phyloP scores from a whole-genome alignment of 345 rosid genomes.

The Erysimum cheiranthoides region DNA sequence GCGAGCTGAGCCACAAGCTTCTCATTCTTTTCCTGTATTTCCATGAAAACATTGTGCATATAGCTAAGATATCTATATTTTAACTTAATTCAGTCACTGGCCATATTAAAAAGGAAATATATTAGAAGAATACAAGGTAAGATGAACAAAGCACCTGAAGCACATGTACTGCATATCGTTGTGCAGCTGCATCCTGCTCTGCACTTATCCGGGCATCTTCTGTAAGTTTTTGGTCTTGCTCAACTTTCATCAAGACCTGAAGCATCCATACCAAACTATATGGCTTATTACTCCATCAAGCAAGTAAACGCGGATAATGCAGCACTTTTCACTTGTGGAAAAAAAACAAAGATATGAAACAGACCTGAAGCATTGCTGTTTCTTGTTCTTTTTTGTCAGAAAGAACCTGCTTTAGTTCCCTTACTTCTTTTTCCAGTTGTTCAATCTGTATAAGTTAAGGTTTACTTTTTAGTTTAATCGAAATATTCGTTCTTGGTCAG shows the following conservation, averaged over 20 bases:
- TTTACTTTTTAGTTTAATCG: background rate
- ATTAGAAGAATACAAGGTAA: background rate
- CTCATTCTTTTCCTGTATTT: constrained; percentile 85
- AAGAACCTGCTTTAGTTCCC: constrained; percentile 62
- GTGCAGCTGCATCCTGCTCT: constrained; percentile 82
- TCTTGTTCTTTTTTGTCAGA: constrained; percentile 89
- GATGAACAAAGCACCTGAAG: constrained; percentile 66
- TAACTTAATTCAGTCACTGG: constrained; percentile 4
- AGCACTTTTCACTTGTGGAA: background rate
- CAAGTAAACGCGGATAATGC: background rate
- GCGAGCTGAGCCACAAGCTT: constrained; percentile 66
- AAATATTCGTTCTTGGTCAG: background rate
- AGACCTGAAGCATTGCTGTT: constrained; percentile 82
- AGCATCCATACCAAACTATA: constrained; percentile 7
- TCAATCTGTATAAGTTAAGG: constrained; percentile 61
- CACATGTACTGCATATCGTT: constrained; percentile 59
- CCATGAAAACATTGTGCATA: constrained; percentile 16
- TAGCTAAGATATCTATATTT: too few species aligned
- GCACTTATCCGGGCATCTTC: constrained; percentile 87
- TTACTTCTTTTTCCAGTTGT: constrained; percentile 70
- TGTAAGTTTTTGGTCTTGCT: constrained; percentile 86
- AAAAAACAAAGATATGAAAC: constrained; percentile 2
- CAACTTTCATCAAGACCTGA: constrained; percentile 83
- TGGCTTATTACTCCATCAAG: background rate
- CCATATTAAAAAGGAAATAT: background rate